These are phyloP conservation scores for Gossypium herbaceum DNA, from an alignment of 345 rosid genomes.

Conservation along the genomic window DNA sequence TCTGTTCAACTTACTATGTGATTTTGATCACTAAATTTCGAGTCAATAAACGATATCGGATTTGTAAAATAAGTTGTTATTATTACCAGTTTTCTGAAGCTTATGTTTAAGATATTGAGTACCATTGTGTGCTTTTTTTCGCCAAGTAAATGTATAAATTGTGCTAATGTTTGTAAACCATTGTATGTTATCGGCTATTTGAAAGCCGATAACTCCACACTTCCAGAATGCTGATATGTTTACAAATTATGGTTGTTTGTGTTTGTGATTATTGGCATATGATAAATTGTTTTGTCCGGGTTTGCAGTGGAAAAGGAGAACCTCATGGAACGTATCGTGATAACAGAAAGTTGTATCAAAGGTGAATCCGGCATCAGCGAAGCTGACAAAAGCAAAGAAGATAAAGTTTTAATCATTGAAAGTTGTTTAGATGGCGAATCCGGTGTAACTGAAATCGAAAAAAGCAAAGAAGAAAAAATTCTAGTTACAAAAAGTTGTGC, in stretches of 20 bases:
- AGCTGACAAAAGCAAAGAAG: background rate
- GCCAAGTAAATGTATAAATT: background rate
- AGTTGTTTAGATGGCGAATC: background rate
- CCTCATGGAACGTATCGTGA: background rate
- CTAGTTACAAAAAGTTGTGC: slow-evolving; percentile 10
- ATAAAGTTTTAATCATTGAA: background rate
- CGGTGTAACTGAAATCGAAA: background rate
- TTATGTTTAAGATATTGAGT: background rate
- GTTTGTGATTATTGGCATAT: background rate
- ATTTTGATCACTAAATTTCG: background rate
- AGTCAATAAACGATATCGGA: background rate
- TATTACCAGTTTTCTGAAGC: background rate
- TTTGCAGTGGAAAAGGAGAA: slow-evolving; percentile 6
- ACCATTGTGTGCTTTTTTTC: background rate
- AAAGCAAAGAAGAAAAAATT: background rate
- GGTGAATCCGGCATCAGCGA: background rate
- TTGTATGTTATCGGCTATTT: background rate
- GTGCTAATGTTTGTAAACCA: background rate
- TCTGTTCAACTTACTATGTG: background rate
- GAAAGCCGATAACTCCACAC: background rate
- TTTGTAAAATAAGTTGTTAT: background rate
- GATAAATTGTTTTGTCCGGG: background rate
- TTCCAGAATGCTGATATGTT: background rate
- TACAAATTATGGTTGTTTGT: background rate
- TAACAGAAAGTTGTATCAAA: background rate